phyloP scores from a whole-genome alignment of 2,329 filamentous ascomycete species.

The Aspergillus luchuensis region DNA sequence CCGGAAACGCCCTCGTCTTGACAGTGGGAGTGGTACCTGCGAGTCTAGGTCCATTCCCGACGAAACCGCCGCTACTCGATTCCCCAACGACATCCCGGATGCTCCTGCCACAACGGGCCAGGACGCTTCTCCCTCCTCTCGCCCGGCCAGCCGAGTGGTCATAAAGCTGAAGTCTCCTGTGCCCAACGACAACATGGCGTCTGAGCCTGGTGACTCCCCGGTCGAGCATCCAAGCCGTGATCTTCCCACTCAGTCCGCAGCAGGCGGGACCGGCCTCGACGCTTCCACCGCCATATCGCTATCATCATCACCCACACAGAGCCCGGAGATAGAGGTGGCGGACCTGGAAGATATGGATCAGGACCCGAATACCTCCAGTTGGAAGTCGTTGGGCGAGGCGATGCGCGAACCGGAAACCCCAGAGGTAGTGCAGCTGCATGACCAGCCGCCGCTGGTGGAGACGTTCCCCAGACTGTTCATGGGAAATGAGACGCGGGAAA shows the following conservation, averaged over 20 bases:
- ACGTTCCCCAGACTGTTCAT: conserved; percentile 40
- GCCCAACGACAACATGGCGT: conserved; percentile 20
- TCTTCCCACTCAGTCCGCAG: conserved; percentile 15
- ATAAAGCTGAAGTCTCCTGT: conserved; percentile 50
- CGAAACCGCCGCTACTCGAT: conserved; percentile 23
- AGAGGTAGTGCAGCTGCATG: conserved; percentile 40
- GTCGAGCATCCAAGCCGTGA: conserved; percentile 19
- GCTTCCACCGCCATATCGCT: conserved; percentile 41
- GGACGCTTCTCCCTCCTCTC: conserved; percentile 32
- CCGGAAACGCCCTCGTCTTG: conserved; percentile 52
- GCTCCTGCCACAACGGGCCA: conserved; percentile 33
- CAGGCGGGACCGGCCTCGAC: conserved; percentile 23
- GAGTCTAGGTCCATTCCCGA: conserved; percentile 37
- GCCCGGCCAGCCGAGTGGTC: conserved; percentile 49
- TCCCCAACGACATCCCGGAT: conserved; percentile 26
- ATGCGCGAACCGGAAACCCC: conserved; percentile 33
- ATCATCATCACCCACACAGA: conserved; percentile 47
- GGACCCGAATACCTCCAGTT: conserved; percentile 48
- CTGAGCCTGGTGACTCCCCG: conserved; percentile 15
- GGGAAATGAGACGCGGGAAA: conserved; percentile 33
- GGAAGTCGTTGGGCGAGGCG: conserved; percentile 42
- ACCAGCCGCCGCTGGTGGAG: conserved; percentile 35
- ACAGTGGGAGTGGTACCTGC: conserved; percentile 44
- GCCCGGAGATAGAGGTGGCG: conserved; percentile 53
- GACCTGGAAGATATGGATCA: conserved; percentile 54